A percentile compares a stretch with the other conserved stretches of the same genome.
Evolutionary conservation across 1,284 basidiomycete species (phyloP).

Genomic region (Rhodotorula sp.): DNA sequence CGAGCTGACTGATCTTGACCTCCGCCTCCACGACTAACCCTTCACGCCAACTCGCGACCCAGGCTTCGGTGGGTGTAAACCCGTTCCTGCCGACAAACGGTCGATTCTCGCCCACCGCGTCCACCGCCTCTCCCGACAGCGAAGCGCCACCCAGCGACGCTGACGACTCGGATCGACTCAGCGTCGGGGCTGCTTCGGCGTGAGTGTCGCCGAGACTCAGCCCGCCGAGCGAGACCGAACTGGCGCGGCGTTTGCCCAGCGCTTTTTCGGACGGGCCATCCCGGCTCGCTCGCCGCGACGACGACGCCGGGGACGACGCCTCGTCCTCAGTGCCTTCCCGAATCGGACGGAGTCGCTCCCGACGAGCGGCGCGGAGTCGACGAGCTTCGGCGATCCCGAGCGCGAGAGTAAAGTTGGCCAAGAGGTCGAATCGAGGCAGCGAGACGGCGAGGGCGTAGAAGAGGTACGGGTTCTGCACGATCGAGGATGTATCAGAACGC

Average conservation of each 20-base stretch:
- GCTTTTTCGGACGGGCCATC: constrained; percentile 62
- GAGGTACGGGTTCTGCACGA: constrained; percentile 73
- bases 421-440: constrained; percentile 76
- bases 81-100: constrained; percentile 58
- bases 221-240: constrained; percentile 40
- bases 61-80: constrained; percentile 89
- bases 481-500: constrained; percentile 50
- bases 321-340: neutral
- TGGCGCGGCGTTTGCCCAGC: constrained; percentile 74
- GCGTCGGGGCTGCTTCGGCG: neutral
- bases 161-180: neutral
- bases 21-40: constrained; percentile 56
- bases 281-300: neutral
- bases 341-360: constrained; percentile 52
- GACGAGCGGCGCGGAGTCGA: constrained; percentile 66
- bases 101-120: constrained; percentile 40
- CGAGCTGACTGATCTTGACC: too few species aligned
- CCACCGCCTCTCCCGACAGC: constrained; percentile 56
- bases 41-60: constrained; percentile 81
- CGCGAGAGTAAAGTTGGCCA: constrained; percentile 82
- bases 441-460: constrained; percentile 80
- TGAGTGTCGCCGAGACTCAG: constrained; percentile 50
- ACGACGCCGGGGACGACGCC: neutral
- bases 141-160: constrained; percentile 40
- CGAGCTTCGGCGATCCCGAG: constrained; percentile 79